Evolutionary conservation across 371 early-diverging fungal species (phyloP), one percentile per base, ranked within the genome.

Genomic region (Dichotomocladium elegans): DNA sequence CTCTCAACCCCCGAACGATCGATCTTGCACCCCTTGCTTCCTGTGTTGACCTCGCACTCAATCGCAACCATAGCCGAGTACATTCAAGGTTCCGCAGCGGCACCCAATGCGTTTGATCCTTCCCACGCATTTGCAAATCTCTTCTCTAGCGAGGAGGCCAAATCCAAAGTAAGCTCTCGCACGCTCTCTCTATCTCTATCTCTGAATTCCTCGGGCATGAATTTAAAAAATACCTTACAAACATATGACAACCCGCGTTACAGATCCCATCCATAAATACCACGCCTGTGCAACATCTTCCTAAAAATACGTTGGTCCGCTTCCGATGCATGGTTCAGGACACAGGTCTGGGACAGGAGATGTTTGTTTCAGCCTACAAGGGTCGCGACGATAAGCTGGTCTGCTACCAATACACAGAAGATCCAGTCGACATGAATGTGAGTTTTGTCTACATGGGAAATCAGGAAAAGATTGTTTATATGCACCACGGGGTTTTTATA

Each of bases 301-400:
- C 77, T 11, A 40, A 70, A 51, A 66, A 80, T 51, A 64, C 79
- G 3, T 60, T 86, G 15, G 81, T 86, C 15, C 70, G 85, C 7
- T 82, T 86, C 51, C 69, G 82, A 45, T 80, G 82, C 61, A 86
- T 86, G 87, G 66, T 84, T 19, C 87, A 86, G 55, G 85, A 86
- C 52, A 81, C 82, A 10, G 78, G 80, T 22, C 70, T 86, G 17
- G 82, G 80, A 4, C 82, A 80, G 57, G 86, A 86, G 46, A 71
- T 76, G 61, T 74, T 68, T 58, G 66, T 82, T 27, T 68, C 73
- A 27, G 70, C 74, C 7, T 74, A 80, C 64, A 62, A 53, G 19
- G 60, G 51, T 40, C 61, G 64, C 12, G 31, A 51, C 11, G 29
- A 41, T 29, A 58, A 62, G 31, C n/a, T 67, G 15, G 29, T 54